Base-by-base conservation (phyloP, 768 basidiomycete species). In the Omphalotus guepiniiformis region DNA sequence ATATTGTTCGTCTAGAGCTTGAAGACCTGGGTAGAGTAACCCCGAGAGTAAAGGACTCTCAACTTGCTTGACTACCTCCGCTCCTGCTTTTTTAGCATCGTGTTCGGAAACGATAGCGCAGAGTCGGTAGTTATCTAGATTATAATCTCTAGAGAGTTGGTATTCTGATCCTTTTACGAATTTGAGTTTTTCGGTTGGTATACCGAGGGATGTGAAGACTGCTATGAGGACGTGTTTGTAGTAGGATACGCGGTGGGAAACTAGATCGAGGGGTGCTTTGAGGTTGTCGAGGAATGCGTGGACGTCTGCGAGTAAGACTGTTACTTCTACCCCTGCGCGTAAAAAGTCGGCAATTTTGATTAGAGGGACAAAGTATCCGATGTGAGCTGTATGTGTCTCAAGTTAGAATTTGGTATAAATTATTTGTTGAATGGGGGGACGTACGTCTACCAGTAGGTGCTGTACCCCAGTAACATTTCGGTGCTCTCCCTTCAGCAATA, bases 211-310 rank as follows among this genome's bases (percentile, higher is more conserved):
- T 22, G 73, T 76, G 70, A 99, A 90, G 45, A 97, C 86, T 27
- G 93, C 76, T 37, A 78, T 78, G 22, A 98, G 76, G 48, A 97
- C 50, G 59, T 77, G 75, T 57, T 91, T 72, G 71, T 99, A 99
- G 80, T 95, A 99, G 56, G 85, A 82, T 49, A 87, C 89, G 23
- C 94, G 79, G 67, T 93, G 77, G 0, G 75, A 78, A 39, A 99
- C 92, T 49, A 96, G 88, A 39, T 93, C 92, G 1, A 95, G 70
- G 0, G 95, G 94, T 0, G 96, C 94, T 67, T 99, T 99, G 56
- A 94, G 72, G 60, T 97, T 96, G 63, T 99, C 96, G 39, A 99
- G 80, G 73, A 98, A 98, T 6, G 93, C 96, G 58, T 98, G 96
- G 12, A 97, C 80, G 62, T 96, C 93, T 90, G 61, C 4, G n/a